Evolutionary conservation across 108 stramenopile species (phyloP).

Genomic region (Fragilaria crotonensis): DNA sequence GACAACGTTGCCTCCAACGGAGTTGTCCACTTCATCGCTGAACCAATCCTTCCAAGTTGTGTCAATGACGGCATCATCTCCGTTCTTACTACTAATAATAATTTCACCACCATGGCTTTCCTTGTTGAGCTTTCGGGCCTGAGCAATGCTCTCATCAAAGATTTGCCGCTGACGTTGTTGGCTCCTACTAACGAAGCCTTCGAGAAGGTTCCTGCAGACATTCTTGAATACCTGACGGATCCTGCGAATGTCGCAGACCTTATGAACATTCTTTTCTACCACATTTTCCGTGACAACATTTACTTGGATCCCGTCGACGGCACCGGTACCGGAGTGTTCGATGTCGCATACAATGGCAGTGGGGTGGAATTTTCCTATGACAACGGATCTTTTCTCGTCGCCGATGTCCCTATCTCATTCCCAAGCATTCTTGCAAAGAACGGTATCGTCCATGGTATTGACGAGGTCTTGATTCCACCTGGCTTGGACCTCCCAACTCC

Average conservation of each 20-base stretch:
- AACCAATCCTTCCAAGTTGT: neutral
- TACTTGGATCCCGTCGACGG: constrained; percentile 4
- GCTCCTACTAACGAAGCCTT: constrained; percentile 50
- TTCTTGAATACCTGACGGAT: constrained; percentile 14
- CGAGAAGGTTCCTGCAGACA: constrained; percentile 15
- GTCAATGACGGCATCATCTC: neutral
- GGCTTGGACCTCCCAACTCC: neutral
- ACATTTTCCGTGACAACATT: constrained; percentile 6
- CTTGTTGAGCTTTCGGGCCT: neutral
- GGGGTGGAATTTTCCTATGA: neutral
- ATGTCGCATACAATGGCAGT: neutral
- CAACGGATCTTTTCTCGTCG: neutral
- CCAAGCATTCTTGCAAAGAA: constrained; percentile 4
- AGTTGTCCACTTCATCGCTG: neutral
- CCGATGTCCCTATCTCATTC: neutral
- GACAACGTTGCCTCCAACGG: neutral
- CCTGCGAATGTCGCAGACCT: constrained; percentile 6
- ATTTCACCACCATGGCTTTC: neutral
- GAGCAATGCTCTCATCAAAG: neutral
- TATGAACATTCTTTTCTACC: constrained; percentile 17
- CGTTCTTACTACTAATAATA: neutral
- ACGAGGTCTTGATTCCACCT: constrained; percentile 1
- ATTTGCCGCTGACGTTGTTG: constrained; percentile 11
- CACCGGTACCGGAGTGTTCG: neutral
- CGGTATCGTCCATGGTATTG: constrained; percentile 10